A percentile compares a stretch with the other conserved stretches of the same genome.
Conservation (phyloP, 768 basidiomycete species). For the Psilocybe cubensis region DNA sequence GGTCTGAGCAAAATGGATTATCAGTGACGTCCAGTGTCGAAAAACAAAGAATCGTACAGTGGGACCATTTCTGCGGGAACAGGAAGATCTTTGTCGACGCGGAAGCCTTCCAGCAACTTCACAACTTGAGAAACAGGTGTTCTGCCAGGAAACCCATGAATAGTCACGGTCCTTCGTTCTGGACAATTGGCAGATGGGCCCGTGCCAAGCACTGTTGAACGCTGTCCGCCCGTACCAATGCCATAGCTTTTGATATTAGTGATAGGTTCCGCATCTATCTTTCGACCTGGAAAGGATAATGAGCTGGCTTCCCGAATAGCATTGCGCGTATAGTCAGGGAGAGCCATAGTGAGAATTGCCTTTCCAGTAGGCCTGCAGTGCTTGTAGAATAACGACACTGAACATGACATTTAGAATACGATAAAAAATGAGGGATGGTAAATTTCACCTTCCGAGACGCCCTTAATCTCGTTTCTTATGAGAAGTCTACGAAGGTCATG, state of each 20-base stretch:
- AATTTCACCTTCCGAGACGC: conserved; percentile 47
- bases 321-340: conserved; percentile 44
- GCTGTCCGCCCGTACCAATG: not conserved
- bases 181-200: conserved; percentile 60
- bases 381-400: conserved; percentile 64
- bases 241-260: conserved; percentile 14
- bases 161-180: conserved; percentile 55
- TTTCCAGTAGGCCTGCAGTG: conserved; percentile 62
- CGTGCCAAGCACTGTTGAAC: conserved; percentile 27
- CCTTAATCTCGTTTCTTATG: conserved; percentile 42
- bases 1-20: conserved; percentile 30
- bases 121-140: conserved; percentile 37
- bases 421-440: not conserved
- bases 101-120: conserved; percentile 44
- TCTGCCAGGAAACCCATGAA: conserved; percentile 65
- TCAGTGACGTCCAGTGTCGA: not conserved
- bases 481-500: conserved; percentile 56
- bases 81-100: conserved; percentile 39
- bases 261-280: conserved; percentile 37
- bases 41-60: conserved; percentile 40
- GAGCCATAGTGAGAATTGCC: conserved; percentile 59
- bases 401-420: not conserved
- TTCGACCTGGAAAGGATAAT: conserved; percentile 48
- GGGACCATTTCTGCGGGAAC: conserved; percentile 48
- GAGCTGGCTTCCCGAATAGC: conserved; percentile 47